Base-by-base conservation (phyloP, 106 monocot genomes). In the Posidonia australis region DNA sequence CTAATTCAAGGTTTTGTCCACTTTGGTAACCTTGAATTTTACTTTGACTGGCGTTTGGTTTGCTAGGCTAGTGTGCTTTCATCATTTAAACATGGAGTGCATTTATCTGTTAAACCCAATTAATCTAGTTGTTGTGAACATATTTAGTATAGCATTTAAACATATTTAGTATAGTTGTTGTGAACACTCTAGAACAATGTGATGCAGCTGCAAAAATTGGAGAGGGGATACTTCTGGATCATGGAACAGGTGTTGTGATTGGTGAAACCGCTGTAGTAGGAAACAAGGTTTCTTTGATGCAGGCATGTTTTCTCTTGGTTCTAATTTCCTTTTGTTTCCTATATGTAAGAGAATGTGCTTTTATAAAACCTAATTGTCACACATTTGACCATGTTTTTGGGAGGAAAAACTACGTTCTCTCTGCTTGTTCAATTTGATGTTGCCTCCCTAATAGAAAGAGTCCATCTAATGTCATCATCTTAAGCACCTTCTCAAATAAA, bases 211-310 rank as follows among this genome's bases (percentile, higher is more conserved):
- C 92, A 31, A 84, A 71, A 82, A 82, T 92, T 77, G 92, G 92
- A 51, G 87, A 92, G 67, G 92, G 84, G 10, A 87, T 87, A 70
- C 65, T 92, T 57, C 77, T 92, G 76, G 92, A 92, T 78, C 92
- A 92, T 64, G 92, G 82, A 77, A 87, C 92, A 24, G 92, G 92
- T 58, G 44, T 92, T 54, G 92, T 92, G 20, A 87, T 92, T 69
- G 92, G 92, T 68, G 87, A 92, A 80, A 92, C 92, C 67, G 92
- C 92, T 65, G 69, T 87, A 48, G 80, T 92, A 23, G 92, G 84
- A 52, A 82, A 87, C 54, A 77, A 61, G 75, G 92, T 92, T 72
- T 92, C 92, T 36, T 31, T 92, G 22, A 92, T 92, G 92, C 92
- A 92, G 92, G 92, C 69, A 82, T 79, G 82, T 65, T 10, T 29